These are phyloP conservation scores for Digitaria exilis DNA, from an alignment of 202 grass and related monocot genomes.

Conservation along the genomic window DNA sequence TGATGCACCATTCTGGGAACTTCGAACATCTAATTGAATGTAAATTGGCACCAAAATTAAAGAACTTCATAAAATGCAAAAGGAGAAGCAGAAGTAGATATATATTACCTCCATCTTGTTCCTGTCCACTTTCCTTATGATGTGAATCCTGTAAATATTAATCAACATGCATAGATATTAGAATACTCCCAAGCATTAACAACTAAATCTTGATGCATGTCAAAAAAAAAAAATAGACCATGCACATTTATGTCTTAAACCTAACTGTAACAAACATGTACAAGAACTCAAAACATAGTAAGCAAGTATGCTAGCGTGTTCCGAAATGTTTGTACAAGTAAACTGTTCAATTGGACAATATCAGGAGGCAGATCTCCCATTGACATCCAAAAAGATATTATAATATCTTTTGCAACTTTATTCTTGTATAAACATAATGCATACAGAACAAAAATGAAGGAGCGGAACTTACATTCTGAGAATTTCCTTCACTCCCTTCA, in stretches of 20 bases:
- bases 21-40: conserved; percentile 51
- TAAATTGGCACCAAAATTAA: conserved; percentile 32
- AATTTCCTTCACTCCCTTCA: conserved; percentile 89
- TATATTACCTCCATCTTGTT: conserved; percentile 75
- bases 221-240: conserved; percentile 30
- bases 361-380: neutral
- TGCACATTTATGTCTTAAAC: neutral
- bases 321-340: neutral
- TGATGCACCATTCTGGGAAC: conserved; percentile 70
- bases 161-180: conserved; percentile 35
- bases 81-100: conserved; percentile 17
- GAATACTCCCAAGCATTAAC: conserved; percentile 3
- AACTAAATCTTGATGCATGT: conserved; percentile 2
- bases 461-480: conserved; percentile 74
- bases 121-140: conserved; percentile 83
- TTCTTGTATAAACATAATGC: neutral
- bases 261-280: neutral
- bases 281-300: neutral
- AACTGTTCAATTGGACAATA: neutral
- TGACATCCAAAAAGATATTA: neutral
- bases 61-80: conserved; percentile 37
- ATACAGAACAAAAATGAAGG: neutral
- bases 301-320: neutral
- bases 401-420: neutral
- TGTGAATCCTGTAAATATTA: conserved; percentile 73